Base-by-base conservation (phyloP, 495 filamentous ascomycete genomes). In the Penicillium daleae region DNA sequence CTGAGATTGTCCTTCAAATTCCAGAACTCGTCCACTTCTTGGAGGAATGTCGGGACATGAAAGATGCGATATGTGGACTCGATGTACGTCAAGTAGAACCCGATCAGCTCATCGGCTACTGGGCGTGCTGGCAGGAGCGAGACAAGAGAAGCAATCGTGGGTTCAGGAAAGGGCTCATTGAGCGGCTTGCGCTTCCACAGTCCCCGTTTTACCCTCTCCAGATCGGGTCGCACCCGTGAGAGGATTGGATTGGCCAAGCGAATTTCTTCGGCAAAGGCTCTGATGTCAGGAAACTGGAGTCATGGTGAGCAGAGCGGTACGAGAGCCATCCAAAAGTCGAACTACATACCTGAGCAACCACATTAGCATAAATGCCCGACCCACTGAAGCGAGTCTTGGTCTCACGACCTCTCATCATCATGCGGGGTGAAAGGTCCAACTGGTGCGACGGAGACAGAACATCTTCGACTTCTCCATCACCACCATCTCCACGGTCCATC, bases 1-100 rank as follows among this genome's bases (percentile, higher is more conserved):
- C 63, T 66, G 0, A 74, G 70, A n/a, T 61, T 74, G 7, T 74
- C 70, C 32, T 62, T 58, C 44, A 68, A 68, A 0, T 61, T 59
- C 83, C 84, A 87, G 51, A 83, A 82, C 15, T 68, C 71, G 17
- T 78, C 73, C 52, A 89, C 83, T 51, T 87, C 85, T 5, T 65
- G 66, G 60, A 80, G 73, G 48, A 89, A 89, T 2, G 80, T 81
- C 4, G 86, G 85, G 2, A 82, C 66, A 62, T 89, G 87, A 3
- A 89, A 68, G 35, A 89, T 84, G 12, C 86, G 80, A 64, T 86
- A 71, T 0, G 75, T 78, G 1, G 81, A 82, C 63, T 90, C 87
- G 32, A 86, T 79, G 33, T 81, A 82, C 9, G 70, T 73, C 57
- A 87, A 76, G 64, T 88, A 90, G 13, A 83, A 60, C 6, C 70